Conservation (phyloP, 75 land plant genomes). For the Adiantum capillusveneris region DNA sequence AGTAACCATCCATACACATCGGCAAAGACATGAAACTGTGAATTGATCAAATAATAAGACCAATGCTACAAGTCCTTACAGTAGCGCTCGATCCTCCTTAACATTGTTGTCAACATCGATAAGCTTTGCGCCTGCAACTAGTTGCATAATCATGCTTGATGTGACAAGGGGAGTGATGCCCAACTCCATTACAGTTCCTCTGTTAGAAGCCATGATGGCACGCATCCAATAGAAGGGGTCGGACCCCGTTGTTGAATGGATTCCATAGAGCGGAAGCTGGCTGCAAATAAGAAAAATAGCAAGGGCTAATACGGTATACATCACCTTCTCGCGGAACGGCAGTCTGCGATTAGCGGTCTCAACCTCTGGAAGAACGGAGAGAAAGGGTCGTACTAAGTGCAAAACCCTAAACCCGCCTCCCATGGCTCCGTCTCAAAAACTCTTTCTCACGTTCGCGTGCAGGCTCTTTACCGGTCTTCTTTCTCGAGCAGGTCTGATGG, state of each 20-base stretch:
- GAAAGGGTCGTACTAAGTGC: conserved; percentile 71
- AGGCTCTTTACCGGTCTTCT: too few relatives aligned
- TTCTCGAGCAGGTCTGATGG: too few relatives aligned
- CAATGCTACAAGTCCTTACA: conserved; percentile 33
- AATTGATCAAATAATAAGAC: not conserved
- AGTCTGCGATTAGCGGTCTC: conserved; percentile 61
- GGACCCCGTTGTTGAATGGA: conserved; percentile 73
- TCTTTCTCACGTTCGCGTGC: too few relatives aligned
- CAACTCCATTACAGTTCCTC: conserved; percentile 77
- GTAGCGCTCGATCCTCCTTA: conserved; percentile 62
- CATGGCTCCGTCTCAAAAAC: too few relatives aligned
- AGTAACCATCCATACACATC: too few relatives aligned
- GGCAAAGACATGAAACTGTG: too few relatives aligned
- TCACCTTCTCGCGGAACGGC: conserved; percentile 76
- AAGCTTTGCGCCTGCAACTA: conserved; percentile 64
- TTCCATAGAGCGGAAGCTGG: conserved; percentile 78
- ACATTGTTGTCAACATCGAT: conserved; percentile 81
- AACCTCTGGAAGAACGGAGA: conserved; percentile 62
- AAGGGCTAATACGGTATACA: conserved; percentile 64
- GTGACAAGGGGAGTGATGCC: conserved; percentile 76
- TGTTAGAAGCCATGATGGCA: conserved; percentile 66
- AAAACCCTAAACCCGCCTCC: conserved; percentile 57
- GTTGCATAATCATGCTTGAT: conserved; percentile 70
- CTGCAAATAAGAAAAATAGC: conserved; percentile 73
- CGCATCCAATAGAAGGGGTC: conserved; percentile 90